A percentile compares a stretch with the other conserved stretches of the same genome.
Conservation (phyloP, 768 basidiomycete genomes). For the Suillus brevipes region DNA sequence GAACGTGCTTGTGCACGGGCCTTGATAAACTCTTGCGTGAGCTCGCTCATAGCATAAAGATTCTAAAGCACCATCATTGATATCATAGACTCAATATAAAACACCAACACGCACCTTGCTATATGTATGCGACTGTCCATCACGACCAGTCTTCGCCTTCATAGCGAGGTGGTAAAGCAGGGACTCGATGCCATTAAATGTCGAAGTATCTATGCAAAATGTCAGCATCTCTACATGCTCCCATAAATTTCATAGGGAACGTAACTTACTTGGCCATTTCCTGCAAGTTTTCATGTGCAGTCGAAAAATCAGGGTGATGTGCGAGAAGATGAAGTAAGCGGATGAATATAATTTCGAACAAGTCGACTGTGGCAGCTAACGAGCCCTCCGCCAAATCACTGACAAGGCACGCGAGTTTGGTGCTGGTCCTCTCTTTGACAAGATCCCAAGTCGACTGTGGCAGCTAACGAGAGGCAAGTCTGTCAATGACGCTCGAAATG, state of each 20-base stretch:
- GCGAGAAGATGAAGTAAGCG: slow-evolving; percentile 86
- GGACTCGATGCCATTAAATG: slow-evolving; percentile 87
- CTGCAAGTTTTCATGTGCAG: slow-evolving; percentile 62
- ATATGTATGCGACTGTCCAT: slow-evolving; percentile 62
- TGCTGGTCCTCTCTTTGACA: slow-evolving; percentile 97
- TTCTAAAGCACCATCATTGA: slow-evolving; percentile 49
- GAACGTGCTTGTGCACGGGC: slow-evolving; percentile 55
- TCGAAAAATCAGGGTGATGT: slow-evolving; percentile 91
- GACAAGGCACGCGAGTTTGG: slow-evolving; percentile 99
- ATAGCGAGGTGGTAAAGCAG: slow-evolving; percentile 80
- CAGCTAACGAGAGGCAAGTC: slow-evolving; percentile 34
- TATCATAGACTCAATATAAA: neutral
- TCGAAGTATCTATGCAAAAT: slow-evolving; percentile 72
- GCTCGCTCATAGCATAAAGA: slow-evolving; percentile 83
- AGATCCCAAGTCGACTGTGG: slow-evolving; percentile 73
- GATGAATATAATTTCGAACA: slow-evolving; percentile 81
- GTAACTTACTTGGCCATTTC: slow-evolving; percentile 76
- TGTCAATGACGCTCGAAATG: slow-evolving; percentile 2
- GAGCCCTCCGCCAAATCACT: slow-evolving; percentile 89
- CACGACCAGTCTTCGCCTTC: slow-evolving; percentile 85
- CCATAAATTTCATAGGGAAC: slow-evolving; percentile 32
- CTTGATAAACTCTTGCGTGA: slow-evolving; percentile 87
- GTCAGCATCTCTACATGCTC: neutral
- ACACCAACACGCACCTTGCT: slow-evolving; percentile 58
- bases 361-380: slow-evolving; percentile 56